Conservation (phyloP, 192 early-diverging fungal genomes). For the Entomortierella beljakovae region DNA sequence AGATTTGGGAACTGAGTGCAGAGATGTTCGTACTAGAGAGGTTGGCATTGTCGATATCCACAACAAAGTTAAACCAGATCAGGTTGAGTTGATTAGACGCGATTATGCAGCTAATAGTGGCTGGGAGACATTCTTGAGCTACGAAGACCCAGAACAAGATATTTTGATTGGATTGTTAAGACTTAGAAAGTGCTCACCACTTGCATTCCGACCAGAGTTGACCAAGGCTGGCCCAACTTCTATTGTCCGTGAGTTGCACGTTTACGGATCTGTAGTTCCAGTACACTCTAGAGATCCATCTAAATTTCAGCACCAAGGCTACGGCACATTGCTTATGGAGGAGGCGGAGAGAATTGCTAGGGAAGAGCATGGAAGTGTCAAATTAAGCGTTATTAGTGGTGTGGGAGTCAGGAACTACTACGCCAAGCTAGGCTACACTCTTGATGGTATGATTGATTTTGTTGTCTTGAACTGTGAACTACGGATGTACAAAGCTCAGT, state of each 20-base stretch:
- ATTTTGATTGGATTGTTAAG: conserved; percentile 96
- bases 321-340: conserved; percentile 98
- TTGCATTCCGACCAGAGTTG: conserved; percentile 93
- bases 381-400: conserved; percentile 96
- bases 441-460: conserved; percentile 76
- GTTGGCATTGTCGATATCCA: conserved; percentile 99
- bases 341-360: conserved; percentile 98
- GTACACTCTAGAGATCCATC: conserved; percentile 96
- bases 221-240: conserved; percentile 81
- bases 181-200: conserved; percentile 91
- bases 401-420: conserved; percentile 99
- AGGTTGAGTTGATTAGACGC: conserved; percentile 95
- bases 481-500: neutral
- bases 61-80: conserved; percentile 92
- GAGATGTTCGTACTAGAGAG: conserved; percentile 98
- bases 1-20: conserved; percentile 95
- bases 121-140: conserved; percentile 99
- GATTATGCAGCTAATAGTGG: conserved; percentile 98
- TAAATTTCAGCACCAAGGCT: conserved; percentile 99
- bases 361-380: conserved; percentile 96
- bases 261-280: conserved; percentile 97
- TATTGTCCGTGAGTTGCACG: conserved; percentile 97
- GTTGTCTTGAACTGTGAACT: neutral
- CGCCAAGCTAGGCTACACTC: conserved; percentile 93
- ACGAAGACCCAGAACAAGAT: conserved; percentile 97